Conservation (phyloP, 768 basidiomycete genomes). For the Suillus weaverae region DNA sequence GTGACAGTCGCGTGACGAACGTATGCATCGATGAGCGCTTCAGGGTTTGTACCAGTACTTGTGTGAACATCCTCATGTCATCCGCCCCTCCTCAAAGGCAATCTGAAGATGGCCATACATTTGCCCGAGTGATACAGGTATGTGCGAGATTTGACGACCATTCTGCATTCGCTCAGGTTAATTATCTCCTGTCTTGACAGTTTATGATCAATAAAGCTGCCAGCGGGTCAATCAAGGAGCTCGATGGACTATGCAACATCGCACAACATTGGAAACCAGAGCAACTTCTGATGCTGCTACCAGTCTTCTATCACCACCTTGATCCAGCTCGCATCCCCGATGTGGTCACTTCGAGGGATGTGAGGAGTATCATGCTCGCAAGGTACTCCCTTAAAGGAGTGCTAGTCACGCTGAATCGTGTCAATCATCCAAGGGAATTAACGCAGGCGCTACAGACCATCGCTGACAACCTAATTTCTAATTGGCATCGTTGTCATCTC, state of each 20-base stretch:
- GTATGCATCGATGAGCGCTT: not conserved
- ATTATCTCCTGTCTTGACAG: slow-evolving; percentile 1
- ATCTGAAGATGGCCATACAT: slow-evolving; percentile 2
- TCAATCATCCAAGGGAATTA: not conserved
- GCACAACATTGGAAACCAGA: slow-evolving; percentile 6
- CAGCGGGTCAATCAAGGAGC: slow-evolving; percentile 2
- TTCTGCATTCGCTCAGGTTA: not conserved
- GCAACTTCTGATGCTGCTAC: slow-evolving; percentile 4
- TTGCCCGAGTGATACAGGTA: slow-evolving; percentile 2
- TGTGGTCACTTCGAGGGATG: slow-evolving; percentile 4
- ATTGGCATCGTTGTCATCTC: slow-evolving; percentile 4
- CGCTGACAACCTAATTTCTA: not conserved
- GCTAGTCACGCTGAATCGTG: slow-evolving; percentile 2
- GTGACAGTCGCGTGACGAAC: slow-evolving; percentile 1
- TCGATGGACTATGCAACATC: slow-evolving; percentile 5
- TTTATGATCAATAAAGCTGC: slow-evolving; percentile 7
- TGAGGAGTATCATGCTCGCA: slow-evolving; percentile 1
- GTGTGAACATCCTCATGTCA: not conserved
- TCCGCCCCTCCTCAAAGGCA: not conserved
- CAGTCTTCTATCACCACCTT: slow-evolving; percentile 8
- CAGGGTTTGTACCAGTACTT: not conserved
- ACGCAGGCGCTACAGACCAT: not conserved
- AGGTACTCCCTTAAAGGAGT: slow-evolving; percentile 6
- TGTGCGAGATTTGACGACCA: not conserved
- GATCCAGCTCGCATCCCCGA: slow-evolving; percentile 8